Base-by-base conservation (phyloP, 2,329 filamentous ascomycete species). In the Pochonia chlamydosporia region DNA sequence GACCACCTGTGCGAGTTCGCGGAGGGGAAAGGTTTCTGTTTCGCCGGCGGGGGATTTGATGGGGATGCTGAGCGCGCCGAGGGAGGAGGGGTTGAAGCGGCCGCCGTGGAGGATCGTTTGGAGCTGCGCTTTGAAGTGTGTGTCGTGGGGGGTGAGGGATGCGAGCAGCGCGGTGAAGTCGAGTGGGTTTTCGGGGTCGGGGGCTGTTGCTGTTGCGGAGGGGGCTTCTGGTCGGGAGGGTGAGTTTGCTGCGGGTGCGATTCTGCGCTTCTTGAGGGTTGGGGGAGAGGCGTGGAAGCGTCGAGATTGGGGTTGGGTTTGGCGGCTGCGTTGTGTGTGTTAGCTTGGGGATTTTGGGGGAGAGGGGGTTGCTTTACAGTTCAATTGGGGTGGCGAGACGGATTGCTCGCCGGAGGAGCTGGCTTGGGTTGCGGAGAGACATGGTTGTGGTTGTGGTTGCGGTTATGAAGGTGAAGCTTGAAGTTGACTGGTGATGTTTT, bases 1-100 rank as follows among this genome's bases (percentile, higher is more conserved):
- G 20, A 79, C 71, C 5, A 81, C 67, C 59, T 77, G 71, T 23
- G 75, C 76, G 26, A 81, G 69, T 61, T 81, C 76, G 46, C 70
- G 68, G n/a, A 81, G 69, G 28, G 75, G 74, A 56, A 72, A 78
- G 5, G 64, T 59, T 35, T 51, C 49, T 11, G 48, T 21, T 40
- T 44, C 55, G 23, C 51, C 56, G 18, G 53, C 52, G 37, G 59
- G 52, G 40, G 58, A 53, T 49, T 66, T 67, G 54, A 69, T 47
- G n/a, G 57, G 35, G 26, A 79, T 69, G 23, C 60, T 58, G 31
- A 79, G 63, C 18, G 67, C 63, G 53, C 75, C 75, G 43, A 81
- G 64, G 46, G 58, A 59, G 54, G 73, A 70, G 6, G 72, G 70
- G 66, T 74, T 75, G 70, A 78, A 79, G 49, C 73, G 71, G 24